These are phyloP conservation scores for Termitomyces sp. DNA, from an alignment of 1,284 basidiomycete species.

Conservation along the genomic window DNA sequence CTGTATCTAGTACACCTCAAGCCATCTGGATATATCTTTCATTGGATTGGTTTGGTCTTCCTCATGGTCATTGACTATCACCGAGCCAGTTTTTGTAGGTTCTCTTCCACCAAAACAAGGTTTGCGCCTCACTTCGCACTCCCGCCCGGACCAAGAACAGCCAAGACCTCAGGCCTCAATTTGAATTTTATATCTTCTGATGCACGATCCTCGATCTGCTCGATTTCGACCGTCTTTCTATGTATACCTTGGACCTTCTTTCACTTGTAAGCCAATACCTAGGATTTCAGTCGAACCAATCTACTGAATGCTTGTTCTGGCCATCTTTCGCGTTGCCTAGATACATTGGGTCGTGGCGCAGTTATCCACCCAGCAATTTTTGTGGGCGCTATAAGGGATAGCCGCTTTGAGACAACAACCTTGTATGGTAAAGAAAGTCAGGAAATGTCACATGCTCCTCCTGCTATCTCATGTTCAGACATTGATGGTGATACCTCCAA, in stretches of 20 bases:
- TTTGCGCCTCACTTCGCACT: background rate
- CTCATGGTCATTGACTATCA: background rate
- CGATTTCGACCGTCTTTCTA: background rate
- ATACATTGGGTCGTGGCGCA: background rate
- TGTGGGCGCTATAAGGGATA: background rate
- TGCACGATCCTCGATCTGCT: background rate
- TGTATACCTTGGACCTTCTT: background rate
- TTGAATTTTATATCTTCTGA: background rate
- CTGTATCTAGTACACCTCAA: background rate
- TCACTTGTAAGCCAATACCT: background rate
- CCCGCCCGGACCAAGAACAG: background rate
- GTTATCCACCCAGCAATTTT: background rate
- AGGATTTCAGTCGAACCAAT: background rate
- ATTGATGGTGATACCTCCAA: conserved; percentile 1
- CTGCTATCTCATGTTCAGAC: background rate
- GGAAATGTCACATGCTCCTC: background rate
- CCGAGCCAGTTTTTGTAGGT: background rate
- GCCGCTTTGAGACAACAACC: background rate
- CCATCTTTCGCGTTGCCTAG: background rate
- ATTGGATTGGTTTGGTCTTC: background rate
- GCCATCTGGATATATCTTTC: background rate
- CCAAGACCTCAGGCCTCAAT: background rate
- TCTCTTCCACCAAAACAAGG: background rate
- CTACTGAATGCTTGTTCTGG: background rate
- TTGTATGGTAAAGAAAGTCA: background rate